These are phyloP conservation scores for Diaporthe helianthi DNA, from an alignment of 2,329 filamentous ascomycete genomes.

Conservation along the genomic window DNA sequence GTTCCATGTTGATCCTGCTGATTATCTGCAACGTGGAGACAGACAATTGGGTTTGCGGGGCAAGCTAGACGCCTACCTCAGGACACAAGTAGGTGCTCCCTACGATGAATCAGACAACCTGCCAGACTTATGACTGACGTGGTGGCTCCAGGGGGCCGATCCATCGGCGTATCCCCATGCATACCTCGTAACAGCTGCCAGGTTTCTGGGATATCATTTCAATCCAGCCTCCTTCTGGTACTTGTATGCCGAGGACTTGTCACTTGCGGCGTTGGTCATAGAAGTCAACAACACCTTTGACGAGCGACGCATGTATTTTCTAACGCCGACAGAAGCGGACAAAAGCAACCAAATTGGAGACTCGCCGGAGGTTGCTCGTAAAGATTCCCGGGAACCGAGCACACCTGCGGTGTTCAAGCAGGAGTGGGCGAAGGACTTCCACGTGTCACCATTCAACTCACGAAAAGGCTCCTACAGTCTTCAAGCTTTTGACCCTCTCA, in stretches of 20 bases:
- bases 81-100: slow-evolving; percentile 56
- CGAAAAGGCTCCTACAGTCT: slow-evolving; percentile 62
- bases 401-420: slow-evolving; percentile 50
- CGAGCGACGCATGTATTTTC: slow-evolving; percentile 71
- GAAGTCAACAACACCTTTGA: slow-evolving; percentile 82
- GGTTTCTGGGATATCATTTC: slow-evolving; percentile 73
- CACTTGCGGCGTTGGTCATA: slow-evolving; percentile 69
- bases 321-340: slow-evolving; percentile 48
- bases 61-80: slow-evolving; percentile 68
- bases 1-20: slow-evolving; percentile 65
- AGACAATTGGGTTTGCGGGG: slow-evolving; percentile 61
- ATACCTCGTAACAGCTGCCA: slow-evolving; percentile 74
- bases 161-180: slow-evolving; percentile 68
- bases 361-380: not conserved
- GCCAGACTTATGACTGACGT: not conserved
- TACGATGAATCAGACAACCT: slow-evolving; percentile 32
- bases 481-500: slow-evolving; percentile 55
- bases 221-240: slow-evolving; percentile 85
- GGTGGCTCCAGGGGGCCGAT: slow-evolving; percentile 58
- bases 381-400: slow-evolving; percentile 1
- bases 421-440: slow-evolving; percentile 74
- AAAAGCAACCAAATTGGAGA: slow-evolving; percentile 34
- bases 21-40: slow-evolving; percentile 66
- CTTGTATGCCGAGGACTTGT: slow-evolving; percentile 66
- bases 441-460: slow-evolving; percentile 78